Conservation (phyloP, 2,329 filamentous ascomycete species). For the Cercospora nicotianae region DNA sequence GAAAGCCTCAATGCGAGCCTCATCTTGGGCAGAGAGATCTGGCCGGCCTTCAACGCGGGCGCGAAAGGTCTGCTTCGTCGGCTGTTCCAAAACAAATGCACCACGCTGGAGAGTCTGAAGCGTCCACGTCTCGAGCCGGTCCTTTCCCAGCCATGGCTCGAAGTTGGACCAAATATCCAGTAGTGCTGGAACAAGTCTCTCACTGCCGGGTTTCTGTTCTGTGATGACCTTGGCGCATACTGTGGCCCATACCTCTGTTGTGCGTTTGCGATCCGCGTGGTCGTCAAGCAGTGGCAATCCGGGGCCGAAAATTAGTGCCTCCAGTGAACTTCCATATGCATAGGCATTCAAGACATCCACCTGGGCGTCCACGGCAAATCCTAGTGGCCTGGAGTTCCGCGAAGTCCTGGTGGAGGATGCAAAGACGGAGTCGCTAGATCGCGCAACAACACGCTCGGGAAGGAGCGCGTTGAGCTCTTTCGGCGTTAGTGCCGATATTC, state of each 20-base stretch:
- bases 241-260: slow-evolving; percentile 84
- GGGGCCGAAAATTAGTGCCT: slow-evolving; percentile 42
- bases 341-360: slow-evolving; percentile 31
- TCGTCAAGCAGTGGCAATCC: slow-evolving; percentile 37
- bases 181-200: slow-evolving; percentile 78
- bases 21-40: slow-evolving; percentile 71
- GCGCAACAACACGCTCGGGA: slow-evolving; percentile 73
- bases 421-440: slow-evolving; percentile 81
- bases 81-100: slow-evolving; percentile 82
- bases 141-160: slow-evolving; percentile 85
- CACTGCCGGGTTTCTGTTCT: slow-evolving; percentile 71
- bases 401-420: slow-evolving; percentile 54
- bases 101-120: slow-evolving; percentile 94
- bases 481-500: slow-evolving; percentile 72
- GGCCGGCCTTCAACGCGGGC: slow-evolving; percentile 69
- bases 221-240: slow-evolving; percentile 80
- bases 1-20: slow-evolving; percentile 81
- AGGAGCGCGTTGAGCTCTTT: slow-evolving; percentile 76
- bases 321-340: slow-evolving; percentile 32
- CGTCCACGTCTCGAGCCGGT: slow-evolving; percentile 88
- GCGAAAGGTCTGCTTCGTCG: slow-evolving; percentile 70
- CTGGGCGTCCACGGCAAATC: slow-evolving; percentile 32
- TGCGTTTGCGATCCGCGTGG: slow-evolving; percentile 66
- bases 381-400: slow-evolving; percentile 42
- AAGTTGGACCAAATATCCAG: slow-evolving; percentile 85